Evolutionary conservation across 1,284 basidiomycete species (phyloP).

Genomic region (Rugosomyces carneus): DNA sequence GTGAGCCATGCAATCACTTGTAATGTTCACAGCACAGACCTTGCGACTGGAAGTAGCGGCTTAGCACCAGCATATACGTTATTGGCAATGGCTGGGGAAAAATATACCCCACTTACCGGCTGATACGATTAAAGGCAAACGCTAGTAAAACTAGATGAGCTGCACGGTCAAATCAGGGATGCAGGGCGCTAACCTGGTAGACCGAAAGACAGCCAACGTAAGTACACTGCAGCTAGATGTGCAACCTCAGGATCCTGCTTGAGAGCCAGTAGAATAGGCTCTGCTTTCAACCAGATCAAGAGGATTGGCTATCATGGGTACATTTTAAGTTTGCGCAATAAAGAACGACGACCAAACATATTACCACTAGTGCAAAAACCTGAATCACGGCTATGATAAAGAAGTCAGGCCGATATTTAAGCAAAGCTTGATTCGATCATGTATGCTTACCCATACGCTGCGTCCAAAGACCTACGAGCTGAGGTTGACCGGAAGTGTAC

Average conservation of each 20-base stretch:
- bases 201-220: slow-evolving; percentile 73
- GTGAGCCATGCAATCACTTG: not conserved
- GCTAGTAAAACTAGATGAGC: slow-evolving; percentile 34
- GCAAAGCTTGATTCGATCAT: slow-evolving; percentile 1
- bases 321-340: not conserved
- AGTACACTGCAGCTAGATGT: slow-evolving; percentile 67
- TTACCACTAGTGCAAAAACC: slow-evolving; percentile 7
- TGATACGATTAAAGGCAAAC: slow-evolving; percentile 73
- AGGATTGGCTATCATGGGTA: slow-evolving; percentile 50
- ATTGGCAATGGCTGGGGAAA: too few species aligned
- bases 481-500: slow-evolving; percentile 81
- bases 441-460: slow-evolving; percentile 75
- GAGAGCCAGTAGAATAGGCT: slow-evolving; percentile 70
- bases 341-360: slow-evolving; percentile 1
- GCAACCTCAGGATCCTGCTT: slow-evolving; percentile 88
- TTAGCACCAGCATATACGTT: slow-evolving; percentile 19
- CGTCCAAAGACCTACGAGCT: slow-evolving; percentile 84
- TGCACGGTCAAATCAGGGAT: not conserved
- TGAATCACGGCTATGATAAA: slow-evolving; percentile 2
- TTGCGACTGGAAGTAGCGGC: slow-evolving; percentile 87
- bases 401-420: not conserved
- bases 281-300: slow-evolving; percentile 76
- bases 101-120: slow-evolving; percentile 38
- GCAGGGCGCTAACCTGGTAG: slow-evolving; percentile 52
- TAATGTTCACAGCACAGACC: slow-evolving; percentile 30